Evolutionary conservation across 305 asterid genomes (phyloP).

Genomic region (Ilex paraguariensis): DNA sequence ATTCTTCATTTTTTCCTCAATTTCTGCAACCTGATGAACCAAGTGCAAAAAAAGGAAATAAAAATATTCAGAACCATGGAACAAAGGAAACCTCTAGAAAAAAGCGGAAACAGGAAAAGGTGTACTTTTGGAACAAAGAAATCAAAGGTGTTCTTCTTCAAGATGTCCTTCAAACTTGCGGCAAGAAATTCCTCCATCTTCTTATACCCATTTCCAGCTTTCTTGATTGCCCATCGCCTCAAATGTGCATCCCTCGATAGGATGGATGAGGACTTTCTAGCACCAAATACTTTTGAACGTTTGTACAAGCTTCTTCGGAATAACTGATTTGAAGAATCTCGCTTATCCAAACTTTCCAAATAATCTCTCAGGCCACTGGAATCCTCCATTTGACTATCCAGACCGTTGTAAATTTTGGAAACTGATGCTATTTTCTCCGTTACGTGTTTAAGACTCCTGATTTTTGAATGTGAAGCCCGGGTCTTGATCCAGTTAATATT

Average conservation of each 20-base stretch:
- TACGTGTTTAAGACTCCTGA: constrained; percentile 54
- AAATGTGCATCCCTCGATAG: constrained; percentile 93
- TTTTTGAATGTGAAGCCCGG: constrained; percentile 42
- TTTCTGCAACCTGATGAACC: constrained; percentile 65
- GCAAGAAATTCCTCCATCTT: constrained; percentile 79
- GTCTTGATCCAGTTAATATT: constrained; percentile 70
- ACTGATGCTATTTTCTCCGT: constrained; percentile 44
- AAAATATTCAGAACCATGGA: constrained; percentile 8
- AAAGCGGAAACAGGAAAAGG: not conserved
- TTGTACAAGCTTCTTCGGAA: constrained; percentile 93
- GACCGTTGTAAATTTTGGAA: constrained; percentile 22
- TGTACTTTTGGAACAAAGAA: constrained; percentile 87
- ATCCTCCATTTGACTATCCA: constrained; percentile 55
- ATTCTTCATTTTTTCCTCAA: constrained; percentile 72
- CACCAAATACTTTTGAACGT: constrained; percentile 93
- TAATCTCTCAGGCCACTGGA: constrained; percentile 92
- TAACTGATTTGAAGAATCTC: constrained; percentile 83
- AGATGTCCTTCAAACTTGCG: constrained; percentile 67
- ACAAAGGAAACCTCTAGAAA: constrained; percentile 3
- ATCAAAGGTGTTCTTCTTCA: constrained; percentile 72
- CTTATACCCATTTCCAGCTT: constrained; percentile 76
- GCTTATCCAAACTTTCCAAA: constrained; percentile 90
- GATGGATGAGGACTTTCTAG: constrained; percentile 86
- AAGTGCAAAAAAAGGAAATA: constrained; percentile 13
- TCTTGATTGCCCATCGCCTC: constrained; percentile 89